Base-by-base conservation (phyloP, 441 rosid species). In the Brassica balearica region DNA sequence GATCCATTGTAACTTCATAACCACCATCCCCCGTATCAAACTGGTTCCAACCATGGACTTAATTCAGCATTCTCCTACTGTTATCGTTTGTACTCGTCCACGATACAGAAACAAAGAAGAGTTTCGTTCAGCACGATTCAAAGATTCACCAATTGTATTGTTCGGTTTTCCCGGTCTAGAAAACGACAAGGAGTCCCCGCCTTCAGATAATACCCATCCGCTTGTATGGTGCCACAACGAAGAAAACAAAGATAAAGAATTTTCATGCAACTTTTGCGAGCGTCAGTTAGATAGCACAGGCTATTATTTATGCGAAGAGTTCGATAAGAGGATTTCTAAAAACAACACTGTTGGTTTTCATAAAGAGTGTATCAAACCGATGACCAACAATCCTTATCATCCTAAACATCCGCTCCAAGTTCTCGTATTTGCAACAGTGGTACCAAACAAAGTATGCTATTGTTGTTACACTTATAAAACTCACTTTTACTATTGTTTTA, bases 141-240 rank as follows among this genome's bases (percentile, higher is more conserved):
- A 19, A 14, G 62, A 56, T 19, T 56, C 62, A 56, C 27, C 27
- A 2, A 56, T 56, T 56, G 1, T 56, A 56, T 2, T 19, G 25
- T 56, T 56, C 4, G 61, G 23, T 55, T 14, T 2, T 53, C 10
- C 59, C 22, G 19, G 8, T 2, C 8, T 5, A 2, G 59, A 15
- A 55, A 17, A 55, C 0, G 12, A 56, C 3, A 6, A 55, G 20
- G 22, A 6, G 0, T 19, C 5, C 1, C 27, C 62, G 7, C 27
- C 23, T 55, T 0, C 62, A 17, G 62, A 8, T 56, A 19, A 3
- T 8, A 56, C 62, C 0, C 9, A 56, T 19, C 62, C 62, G 8
- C 62, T 56, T 56, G 27, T 56, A 19, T 56, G 62, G 62, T 56
- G 62, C 27, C 25, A 3, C 62, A 56, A 56, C 12, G 27, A 56